Conservation (phyloP, 163 green algal species). For the Scenedesmus sp. region DNA sequence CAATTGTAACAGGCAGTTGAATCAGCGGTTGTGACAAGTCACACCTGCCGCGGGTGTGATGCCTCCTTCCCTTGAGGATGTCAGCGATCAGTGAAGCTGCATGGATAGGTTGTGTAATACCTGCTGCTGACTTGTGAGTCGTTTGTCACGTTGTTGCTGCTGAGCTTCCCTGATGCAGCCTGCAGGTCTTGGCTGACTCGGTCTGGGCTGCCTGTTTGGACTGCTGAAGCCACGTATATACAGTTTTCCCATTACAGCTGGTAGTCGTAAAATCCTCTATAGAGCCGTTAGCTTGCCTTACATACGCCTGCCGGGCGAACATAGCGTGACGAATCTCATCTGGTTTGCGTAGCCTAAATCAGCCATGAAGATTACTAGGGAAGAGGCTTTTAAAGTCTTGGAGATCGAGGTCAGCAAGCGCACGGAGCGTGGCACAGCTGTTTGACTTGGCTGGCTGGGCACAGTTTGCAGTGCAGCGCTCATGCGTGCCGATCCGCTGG, state of each 20-base stretch:
- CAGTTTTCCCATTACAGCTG: neutral
- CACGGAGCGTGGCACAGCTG: neutral
- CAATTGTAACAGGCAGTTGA: neutral
- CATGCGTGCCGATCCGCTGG: neutral
- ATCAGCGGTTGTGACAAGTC: neutral
- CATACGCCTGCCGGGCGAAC: neutral
- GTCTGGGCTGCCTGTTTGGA: neutral
- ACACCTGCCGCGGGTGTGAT: no score
- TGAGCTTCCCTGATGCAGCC: neutral
- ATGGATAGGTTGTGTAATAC: neutral
- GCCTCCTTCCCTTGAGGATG: no score
- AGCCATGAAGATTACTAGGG: slow-evolving; percentile 43
- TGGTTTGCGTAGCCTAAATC: neutral
- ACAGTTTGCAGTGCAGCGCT: neutral
- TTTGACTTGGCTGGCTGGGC: neutral
- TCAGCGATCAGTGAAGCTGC: neutral
- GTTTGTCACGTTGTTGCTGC: neutral
- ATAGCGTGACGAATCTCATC: neutral
- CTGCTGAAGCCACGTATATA: neutral
- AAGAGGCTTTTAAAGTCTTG: slow-evolving; percentile 36
- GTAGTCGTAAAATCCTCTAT: no score
- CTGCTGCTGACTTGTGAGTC: neutral
- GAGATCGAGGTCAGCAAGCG: slow-evolving; percentile 41
- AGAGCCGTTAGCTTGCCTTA: neutral
- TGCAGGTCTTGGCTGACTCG: neutral